These are phyloP conservation scores for Coemansia sp. DNA, from an alignment of 192 early-diverging fungal genomes.

Conservation along the genomic window DNA sequence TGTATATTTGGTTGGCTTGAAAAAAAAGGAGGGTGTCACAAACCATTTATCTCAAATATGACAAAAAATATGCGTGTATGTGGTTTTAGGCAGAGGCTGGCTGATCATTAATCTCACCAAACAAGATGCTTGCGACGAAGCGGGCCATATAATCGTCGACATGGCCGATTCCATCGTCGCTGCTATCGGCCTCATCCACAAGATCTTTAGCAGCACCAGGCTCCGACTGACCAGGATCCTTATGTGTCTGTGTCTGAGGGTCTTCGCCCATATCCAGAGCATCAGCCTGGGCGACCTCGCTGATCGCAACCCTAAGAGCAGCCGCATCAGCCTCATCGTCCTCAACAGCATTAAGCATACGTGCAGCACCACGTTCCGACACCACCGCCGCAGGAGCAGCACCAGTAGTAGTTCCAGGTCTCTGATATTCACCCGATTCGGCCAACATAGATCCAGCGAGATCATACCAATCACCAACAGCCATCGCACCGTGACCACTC, in stretches of 20 bases:
- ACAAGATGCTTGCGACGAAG: conserved; percentile 31
- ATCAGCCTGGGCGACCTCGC: conserved; percentile 40
- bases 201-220: background rate
- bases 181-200: conserved; percentile 21
- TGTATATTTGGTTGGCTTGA: no score
- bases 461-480: conserved; percentile 45
- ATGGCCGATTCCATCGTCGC: conserved; percentile 60
- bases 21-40: no score
- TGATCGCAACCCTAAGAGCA: conserved; percentile 32
- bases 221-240: background rate
- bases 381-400: background rate
- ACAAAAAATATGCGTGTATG: background rate
- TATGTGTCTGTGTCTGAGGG: no score
- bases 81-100: background rate
- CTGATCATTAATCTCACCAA: background rate
- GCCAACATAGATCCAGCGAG: conserved; percentile 32
- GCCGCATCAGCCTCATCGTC: conserved; percentile 42
- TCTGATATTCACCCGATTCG: background rate
- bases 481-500: conserved; percentile 5
- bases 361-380: conserved; percentile 26
- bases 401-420: no score
- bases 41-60: no score
- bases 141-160: conserved; percentile 76
- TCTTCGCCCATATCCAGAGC: conserved; percentile 35
- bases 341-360: conserved; percentile 21